A percentile compares a stretch with the other conserved stretches of the same genome.
These are phyloP conservation scores for Phytophthora ohioensis DNA, from an alignment of 352 stramenopile species.

Conservation along the genomic window DNA sequence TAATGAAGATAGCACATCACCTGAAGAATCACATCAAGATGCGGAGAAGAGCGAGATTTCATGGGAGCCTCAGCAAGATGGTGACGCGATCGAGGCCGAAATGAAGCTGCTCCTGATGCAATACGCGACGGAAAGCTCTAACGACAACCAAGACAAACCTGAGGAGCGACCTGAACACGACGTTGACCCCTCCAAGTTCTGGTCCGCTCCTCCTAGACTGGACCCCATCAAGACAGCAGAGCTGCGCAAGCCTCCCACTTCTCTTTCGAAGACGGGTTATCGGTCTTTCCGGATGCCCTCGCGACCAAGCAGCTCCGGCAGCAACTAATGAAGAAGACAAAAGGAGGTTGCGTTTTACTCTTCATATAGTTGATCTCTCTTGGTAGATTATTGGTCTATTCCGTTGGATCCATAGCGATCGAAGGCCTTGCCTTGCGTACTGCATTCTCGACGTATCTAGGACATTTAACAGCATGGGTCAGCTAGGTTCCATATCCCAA, in stretches of 20 bases:
- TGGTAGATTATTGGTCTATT: background rate
- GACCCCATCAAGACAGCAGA: constrained; percentile 56
- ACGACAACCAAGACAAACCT: constrained; percentile 17
- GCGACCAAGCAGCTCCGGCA: constrained; percentile 31
- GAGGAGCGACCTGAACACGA: constrained; percentile 39
- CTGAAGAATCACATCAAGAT: constrained; percentile 12
- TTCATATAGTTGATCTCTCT: background rate
- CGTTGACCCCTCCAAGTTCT: constrained; percentile 19
- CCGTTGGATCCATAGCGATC: background rate
- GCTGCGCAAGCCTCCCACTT: constrained; percentile 57
- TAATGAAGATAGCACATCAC: constrained; percentile 4
- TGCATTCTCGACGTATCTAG: constrained; percentile 52
- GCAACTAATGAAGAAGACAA: constrained; percentile 9
- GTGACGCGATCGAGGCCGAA: constrained; percentile 51
- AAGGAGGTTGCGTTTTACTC: background rate
- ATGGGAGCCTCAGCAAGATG: constrained; percentile 43
- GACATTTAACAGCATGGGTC: constrained; percentile 1
- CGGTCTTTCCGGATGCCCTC: constrained; percentile 60
- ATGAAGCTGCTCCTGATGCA: constrained; percentile 67
- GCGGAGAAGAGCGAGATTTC: background rate
- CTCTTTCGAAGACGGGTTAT: constrained; percentile 57
- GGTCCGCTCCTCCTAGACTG: constrained; percentile 56
- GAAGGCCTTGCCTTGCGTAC: constrained; percentile 28
- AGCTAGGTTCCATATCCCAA: background rate
- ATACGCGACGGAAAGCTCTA: constrained; percentile 27